Percentiles rank a stretch among this genome's conserved stretches.
Conservation (phyloP, 495 filamentous ascomycete species). For the Aspergillus biplanus region DNA sequence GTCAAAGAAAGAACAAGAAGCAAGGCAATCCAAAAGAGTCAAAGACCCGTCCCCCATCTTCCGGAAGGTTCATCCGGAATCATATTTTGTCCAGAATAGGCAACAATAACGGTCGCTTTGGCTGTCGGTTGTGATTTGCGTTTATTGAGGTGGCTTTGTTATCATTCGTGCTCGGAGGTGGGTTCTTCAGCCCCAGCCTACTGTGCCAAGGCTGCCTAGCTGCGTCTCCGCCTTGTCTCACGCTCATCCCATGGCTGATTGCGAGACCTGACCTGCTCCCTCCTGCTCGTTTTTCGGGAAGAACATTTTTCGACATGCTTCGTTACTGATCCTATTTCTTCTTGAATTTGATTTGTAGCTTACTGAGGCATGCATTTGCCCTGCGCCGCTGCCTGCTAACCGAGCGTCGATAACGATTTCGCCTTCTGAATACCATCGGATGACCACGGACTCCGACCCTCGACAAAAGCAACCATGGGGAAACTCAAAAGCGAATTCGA, state of each 20-base stretch:
- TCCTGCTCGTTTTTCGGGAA: neutral
- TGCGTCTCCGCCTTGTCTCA: neutral
- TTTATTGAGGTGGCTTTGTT: neutral
- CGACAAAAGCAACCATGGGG: slow-evolving; percentile 35
- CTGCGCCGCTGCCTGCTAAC: neutral
- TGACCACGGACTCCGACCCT: neutral
- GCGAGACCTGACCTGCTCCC: neutral
- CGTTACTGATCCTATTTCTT: neutral
- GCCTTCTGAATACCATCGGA: slow-evolving; percentile 3
- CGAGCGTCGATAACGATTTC: neutral
- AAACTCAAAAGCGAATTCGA: slow-evolving; percentile 31
- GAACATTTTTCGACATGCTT: neutral
- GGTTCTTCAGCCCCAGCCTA: neutral
- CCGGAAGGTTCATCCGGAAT: neutral
- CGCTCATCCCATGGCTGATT: neutral
- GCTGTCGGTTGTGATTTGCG: neutral
- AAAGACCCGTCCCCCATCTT: neutral
- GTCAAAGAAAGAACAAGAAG: neutral
- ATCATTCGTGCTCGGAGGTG: too few species aligned
- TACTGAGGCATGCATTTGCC: neutral
- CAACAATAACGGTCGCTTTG: neutral
- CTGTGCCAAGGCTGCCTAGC: neutral
- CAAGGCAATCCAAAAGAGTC: neutral
- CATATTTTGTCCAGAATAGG: neutral
- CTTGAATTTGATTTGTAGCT: neutral